phyloP scores from a whole-genome alignment of 768 basidiomycete species.

The Suillus discolor region DNA sequence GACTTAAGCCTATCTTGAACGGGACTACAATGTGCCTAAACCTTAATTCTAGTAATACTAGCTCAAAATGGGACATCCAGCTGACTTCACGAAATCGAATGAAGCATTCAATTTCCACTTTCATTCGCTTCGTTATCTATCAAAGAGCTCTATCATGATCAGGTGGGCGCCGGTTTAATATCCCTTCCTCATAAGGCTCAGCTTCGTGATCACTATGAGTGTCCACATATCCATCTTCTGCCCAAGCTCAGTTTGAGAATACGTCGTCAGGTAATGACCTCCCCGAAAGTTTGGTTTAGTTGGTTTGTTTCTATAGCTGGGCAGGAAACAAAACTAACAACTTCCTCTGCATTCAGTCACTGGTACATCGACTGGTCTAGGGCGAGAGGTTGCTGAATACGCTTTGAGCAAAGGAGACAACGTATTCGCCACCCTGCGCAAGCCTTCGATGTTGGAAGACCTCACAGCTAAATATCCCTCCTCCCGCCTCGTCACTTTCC shows the following conservation, averaged over 20 bases:
- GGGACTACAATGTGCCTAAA: no score
- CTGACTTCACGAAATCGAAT: no score
- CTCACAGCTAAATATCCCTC: constrained; percentile 32
- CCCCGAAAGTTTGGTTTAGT: constrained; percentile 28
- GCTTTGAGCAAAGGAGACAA: constrained; percentile 42
- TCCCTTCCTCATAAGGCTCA: background rate
- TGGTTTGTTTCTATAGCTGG: background rate
- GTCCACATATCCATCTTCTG: background rate
- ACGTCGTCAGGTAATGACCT: constrained; percentile 8
- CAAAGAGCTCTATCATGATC: background rate
- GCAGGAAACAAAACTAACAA: background rate
- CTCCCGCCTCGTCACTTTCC: constrained; percentile 40
- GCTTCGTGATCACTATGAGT: background rate
- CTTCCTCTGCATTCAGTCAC: constrained; percentile 34
- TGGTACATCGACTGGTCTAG: constrained; percentile 44
- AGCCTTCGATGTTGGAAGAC: constrained; percentile 36
- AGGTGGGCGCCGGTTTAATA: background rate
- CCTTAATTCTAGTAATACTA: no score
- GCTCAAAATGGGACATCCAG: no score
- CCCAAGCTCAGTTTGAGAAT: background rate
- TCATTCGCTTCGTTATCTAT: background rate
- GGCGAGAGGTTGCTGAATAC: constrained; percentile 34
- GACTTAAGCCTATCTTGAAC: no score
- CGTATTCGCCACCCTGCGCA: constrained; percentile 48
- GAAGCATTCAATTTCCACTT: no score